Evolutionary conservation across 441 rosid species (phyloP).

Genomic region (Croton laevigatus): DNA sequence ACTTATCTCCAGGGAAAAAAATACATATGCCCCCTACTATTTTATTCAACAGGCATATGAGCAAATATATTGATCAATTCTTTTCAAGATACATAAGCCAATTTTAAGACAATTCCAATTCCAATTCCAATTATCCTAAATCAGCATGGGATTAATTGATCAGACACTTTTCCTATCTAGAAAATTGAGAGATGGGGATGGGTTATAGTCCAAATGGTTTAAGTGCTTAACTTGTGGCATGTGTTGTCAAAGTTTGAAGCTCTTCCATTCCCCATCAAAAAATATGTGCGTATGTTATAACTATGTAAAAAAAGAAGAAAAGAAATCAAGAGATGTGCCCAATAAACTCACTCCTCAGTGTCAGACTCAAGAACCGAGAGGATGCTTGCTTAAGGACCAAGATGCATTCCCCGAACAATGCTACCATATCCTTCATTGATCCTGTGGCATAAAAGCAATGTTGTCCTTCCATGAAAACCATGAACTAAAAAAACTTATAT

Average conservation of each 20-base stretch:
- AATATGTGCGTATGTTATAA: too few species aligned
- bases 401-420: conserved; percentile 81
- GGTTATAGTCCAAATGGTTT: too few species aligned
- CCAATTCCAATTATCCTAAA: not conserved
- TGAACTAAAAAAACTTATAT: not conserved
- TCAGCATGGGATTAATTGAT: not conserved
- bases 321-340: not conserved
- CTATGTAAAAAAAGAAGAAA: too few species aligned
- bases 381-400: conserved; percentile 76
- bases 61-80: not conserved
- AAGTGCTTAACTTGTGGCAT: too few species aligned
- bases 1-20: too few species aligned
- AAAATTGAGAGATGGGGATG: not conserved
- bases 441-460: conserved; percentile 71
- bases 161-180: not conserved
- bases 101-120: not conserved
- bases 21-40: not conserved
- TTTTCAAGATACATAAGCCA: conserved; percentile 7
- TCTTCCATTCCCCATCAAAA: too few species aligned
- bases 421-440: conserved; percentile 77
- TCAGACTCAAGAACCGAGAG: conserved; percentile 68
- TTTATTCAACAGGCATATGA: not conserved
- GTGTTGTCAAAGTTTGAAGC: too few species aligned
- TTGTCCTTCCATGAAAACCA: conserved; percentile 75
- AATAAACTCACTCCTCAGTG: conserved; percentile 40